Evolutionary conservation across 441 rosid genomes (phyloP).

Genomic region (Populus tomentosa): DNA sequence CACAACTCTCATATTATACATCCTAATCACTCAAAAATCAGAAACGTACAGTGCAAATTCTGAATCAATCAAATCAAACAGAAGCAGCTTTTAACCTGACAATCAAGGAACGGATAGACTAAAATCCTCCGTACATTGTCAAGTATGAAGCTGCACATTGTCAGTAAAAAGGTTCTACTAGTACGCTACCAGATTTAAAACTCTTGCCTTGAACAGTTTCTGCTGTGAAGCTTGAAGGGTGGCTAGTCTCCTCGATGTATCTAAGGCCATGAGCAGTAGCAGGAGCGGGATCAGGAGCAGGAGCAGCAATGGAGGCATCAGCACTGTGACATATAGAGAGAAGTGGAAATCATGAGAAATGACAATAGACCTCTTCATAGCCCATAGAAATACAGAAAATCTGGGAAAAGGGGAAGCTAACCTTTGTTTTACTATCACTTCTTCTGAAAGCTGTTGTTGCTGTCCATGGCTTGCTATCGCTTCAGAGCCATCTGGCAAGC

Average conservation of each 20-base stretch:
- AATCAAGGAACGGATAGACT: not conserved
- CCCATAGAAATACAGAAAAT: not conserved
- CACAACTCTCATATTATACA: not conserved
- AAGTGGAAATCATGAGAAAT: constrained; percentile 4
- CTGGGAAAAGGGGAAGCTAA: constrained; percentile 16
- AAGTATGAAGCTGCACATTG: not conserved
- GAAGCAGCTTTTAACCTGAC: not conserved
- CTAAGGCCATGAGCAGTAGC: constrained; percentile 20
- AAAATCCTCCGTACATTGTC: not conserved
- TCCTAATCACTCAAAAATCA: not conserved
- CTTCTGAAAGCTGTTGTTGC: constrained; percentile 30
- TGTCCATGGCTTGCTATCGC: constrained; percentile 23
- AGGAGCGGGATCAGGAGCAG: no score
- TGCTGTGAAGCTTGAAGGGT: constrained; percentile 18
- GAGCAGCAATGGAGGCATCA: constrained; percentile 5
- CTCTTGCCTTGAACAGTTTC: constrained; percentile 39
- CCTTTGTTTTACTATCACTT: constrained; percentile 34
- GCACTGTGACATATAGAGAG: constrained; percentile 29
- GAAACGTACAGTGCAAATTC: not conserved
- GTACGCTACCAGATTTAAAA: not conserved
- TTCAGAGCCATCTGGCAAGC: constrained; percentile 29
- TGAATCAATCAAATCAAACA: not conserved
- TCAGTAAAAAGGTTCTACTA: not conserved
- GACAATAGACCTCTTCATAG: not conserved
- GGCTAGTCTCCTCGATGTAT: constrained; percentile 24